Percentiles rank a stretch among this genome's conserved stretches.
Conservation (phyloP, 306 rosid genomes). For the Sesbania bispinosa region DNA sequence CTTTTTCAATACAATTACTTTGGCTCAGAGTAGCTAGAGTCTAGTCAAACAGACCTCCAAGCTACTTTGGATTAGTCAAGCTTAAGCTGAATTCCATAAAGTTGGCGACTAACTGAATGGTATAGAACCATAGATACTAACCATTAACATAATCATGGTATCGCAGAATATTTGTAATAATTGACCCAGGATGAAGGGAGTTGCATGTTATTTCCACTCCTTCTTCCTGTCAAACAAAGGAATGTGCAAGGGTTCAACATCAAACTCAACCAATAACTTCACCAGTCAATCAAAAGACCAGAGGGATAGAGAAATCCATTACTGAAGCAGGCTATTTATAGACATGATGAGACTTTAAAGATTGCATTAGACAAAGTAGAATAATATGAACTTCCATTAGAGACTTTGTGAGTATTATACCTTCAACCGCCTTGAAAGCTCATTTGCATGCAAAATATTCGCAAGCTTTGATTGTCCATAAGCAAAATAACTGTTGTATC, state of each 20-base stretch:
- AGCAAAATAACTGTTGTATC: slow-evolving; percentile 51
- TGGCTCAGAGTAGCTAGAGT: background rate
- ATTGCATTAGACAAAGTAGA: slow-evolving; percentile 6
- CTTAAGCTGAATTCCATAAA: slow-evolving; percentile 61
- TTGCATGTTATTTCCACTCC: slow-evolving; percentile 62
- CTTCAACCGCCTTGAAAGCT: slow-evolving; percentile 80
- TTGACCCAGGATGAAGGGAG: slow-evolving; percentile 83
- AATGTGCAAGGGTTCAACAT: background rate
- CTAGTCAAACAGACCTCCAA: slow-evolving; percentile 6
- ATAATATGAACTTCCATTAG: background rate
- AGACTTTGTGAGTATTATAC: slow-evolving; percentile 30
- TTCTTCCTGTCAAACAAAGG: slow-evolving; percentile 57
- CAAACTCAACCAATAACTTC: slow-evolving; percentile 15
- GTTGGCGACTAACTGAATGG: background rate
- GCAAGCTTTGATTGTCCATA: slow-evolving; percentile 88
- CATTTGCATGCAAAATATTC: slow-evolving; percentile 72
- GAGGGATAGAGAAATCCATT: background rate
- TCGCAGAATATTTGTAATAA: slow-evolving; percentile 60
- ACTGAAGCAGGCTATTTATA: slow-evolving; percentile 8
- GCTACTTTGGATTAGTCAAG: slow-evolving; percentile 39
- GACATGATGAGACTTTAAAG: background rate
- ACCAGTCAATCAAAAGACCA: slow-evolving; percentile 10
- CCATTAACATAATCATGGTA: slow-evolving; percentile 49
- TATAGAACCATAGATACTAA: slow-evolving; percentile 33
- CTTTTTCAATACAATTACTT: background rate